A percentile compares a stretch with the other conserved stretches of the same genome.
These are phyloP conservation scores for Rhizoclosmatium sp. DNA, from an alignment of 192 early-diverging fungal genomes.

Conservation along the genomic window DNA sequence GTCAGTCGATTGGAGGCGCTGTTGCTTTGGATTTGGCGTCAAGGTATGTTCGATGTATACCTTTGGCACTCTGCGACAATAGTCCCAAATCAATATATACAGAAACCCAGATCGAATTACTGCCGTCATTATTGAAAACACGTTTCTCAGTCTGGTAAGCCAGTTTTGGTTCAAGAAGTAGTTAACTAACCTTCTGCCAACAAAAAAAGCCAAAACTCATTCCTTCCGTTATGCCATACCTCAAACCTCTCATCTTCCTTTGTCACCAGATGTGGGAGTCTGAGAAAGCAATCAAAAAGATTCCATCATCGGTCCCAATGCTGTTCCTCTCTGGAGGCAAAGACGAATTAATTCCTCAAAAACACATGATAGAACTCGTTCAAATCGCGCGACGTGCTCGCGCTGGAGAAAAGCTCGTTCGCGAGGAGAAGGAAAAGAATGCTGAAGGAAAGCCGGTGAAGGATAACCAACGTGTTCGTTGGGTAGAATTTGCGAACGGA, in stretches of 20 bases:
- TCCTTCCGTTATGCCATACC: slow-evolving; percentile 81
- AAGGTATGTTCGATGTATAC: slow-evolving; percentile 28
- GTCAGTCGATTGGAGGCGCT: slow-evolving; percentile 97
- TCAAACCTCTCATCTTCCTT: slow-evolving; percentile 76
- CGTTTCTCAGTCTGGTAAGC: slow-evolving; percentile 71
- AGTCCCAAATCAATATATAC: no score
- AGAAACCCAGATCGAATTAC: slow-evolving; percentile 74
- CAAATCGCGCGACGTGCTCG: slow-evolving; percentile 55
- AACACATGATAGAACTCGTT: slow-evolving; percentile 84
- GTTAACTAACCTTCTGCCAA: no score
- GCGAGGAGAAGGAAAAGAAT: slow-evolving; percentile 47
- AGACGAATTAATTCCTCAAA: slow-evolving; percentile 89
- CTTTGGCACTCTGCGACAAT: no score
- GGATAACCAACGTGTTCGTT: slow-evolving; percentile 33
- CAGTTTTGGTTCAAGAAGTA: no score
- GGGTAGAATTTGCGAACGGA: slow-evolving; percentile 72
- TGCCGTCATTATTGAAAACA: slow-evolving; percentile 93
- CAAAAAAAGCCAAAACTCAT: slow-evolving; percentile 75
- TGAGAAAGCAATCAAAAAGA: slow-evolving; percentile 70
- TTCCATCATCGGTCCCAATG: slow-evolving; percentile 69
- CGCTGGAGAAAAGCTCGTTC: slow-evolving; percentile 28
- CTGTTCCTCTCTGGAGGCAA: slow-evolving; percentile 80
- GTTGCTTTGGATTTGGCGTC: slow-evolving; percentile 90
- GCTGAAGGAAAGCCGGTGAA: not conserved
- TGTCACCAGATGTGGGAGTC: slow-evolving; percentile 93